These are phyloP conservation scores for Barnettozyma siamensis DNA, from an alignment of 805 yeast species.

Conservation along the genomic window DNA sequence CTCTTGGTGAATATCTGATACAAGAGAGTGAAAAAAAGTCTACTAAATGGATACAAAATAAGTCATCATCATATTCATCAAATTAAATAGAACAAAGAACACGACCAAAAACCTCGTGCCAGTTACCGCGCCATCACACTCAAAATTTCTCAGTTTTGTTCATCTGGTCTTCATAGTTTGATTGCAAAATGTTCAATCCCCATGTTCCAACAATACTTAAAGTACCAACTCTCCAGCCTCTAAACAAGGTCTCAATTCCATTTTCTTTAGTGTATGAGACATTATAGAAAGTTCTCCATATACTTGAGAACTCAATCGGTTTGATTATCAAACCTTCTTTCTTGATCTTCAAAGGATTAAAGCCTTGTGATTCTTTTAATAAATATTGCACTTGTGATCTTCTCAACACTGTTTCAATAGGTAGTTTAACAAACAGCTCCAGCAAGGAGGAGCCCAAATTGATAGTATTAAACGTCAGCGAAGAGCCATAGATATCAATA, in stretches of 20 bases:
- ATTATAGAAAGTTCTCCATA: constrained; percentile 48
- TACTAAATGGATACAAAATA: background rate
- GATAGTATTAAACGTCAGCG: constrained; percentile 51
- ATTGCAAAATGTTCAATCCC: constrained; percentile 60
- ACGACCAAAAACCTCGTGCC: too few relatives aligned
- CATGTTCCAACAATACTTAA: constrained; percentile 77
- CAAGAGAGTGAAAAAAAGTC: constrained; percentile 26
- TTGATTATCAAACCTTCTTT: constrained; percentile 51
- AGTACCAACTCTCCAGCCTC: constrained; percentile 90
- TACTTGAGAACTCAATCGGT: constrained; percentile 50
- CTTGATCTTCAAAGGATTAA: constrained; percentile 35
- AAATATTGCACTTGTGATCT: constrained; percentile 76
- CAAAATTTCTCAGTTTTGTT: constrained; percentile 37
- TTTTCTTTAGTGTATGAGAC: constrained; percentile 34
- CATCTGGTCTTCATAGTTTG: constrained; percentile 39
- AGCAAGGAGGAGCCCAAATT: constrained; percentile 55
- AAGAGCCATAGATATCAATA: constrained; percentile 60
- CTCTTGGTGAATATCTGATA: constrained; percentile 50
- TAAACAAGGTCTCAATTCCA: constrained; percentile 52
- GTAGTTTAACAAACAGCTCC: constrained; percentile 73
- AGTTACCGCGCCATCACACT: too few relatives aligned
- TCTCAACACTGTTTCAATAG: constrained; percentile 79
- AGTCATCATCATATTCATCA: background rate
- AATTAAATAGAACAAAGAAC: too few relatives aligned
- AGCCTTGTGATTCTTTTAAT: constrained; percentile 27